Evolutionary conservation across 805 yeast genomes (phyloP).

Genomic region (Candida orba): DNA sequence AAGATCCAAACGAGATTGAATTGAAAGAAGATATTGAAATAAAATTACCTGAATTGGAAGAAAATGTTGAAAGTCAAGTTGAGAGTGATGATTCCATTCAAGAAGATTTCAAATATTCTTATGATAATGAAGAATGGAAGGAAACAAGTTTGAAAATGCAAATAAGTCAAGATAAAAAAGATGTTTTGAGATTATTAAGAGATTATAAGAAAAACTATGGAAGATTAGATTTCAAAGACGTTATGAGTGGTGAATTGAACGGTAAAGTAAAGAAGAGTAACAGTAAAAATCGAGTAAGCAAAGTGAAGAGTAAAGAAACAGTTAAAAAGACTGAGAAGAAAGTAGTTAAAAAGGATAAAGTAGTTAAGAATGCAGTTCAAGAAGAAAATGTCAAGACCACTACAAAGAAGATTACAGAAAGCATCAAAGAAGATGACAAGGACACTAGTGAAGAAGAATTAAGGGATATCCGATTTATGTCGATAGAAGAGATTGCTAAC

Average conservation of each 20-base stretch:
- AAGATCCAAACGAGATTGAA: slow-evolving; percentile 21
- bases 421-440: background rate
- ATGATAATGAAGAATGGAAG: slow-evolving; percentile 9
- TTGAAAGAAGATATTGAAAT: slow-evolving; percentile 15
- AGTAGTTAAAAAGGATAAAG: background rate
- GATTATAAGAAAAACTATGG: slow-evolving; percentile 9
- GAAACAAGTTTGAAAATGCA: slow-evolving; percentile 11
- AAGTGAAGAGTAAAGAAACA: no score
- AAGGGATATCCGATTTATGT: background rate
- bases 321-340: no score
- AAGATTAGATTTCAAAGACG: slow-evolving; percentile 8
- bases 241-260: slow-evolving; percentile 8
- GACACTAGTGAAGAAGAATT: background rate
- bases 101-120: slow-evolving; percentile 5
- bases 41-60: slow-evolving; percentile 12
- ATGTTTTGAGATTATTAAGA: slow-evolving; percentile 6
- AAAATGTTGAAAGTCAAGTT: background rate
- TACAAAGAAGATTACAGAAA: no score
- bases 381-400: background rate
- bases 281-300: no score
- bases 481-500: slow-evolving; percentile 6
- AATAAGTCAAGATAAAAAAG: slow-evolving; percentile 7
- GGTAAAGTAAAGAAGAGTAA: background rate
- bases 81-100: background rate
- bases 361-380: background rate